Evolutionary conservation across 768 basidiomycete genomes (phyloP).

Genomic region (Suillus weaverae): DNA sequence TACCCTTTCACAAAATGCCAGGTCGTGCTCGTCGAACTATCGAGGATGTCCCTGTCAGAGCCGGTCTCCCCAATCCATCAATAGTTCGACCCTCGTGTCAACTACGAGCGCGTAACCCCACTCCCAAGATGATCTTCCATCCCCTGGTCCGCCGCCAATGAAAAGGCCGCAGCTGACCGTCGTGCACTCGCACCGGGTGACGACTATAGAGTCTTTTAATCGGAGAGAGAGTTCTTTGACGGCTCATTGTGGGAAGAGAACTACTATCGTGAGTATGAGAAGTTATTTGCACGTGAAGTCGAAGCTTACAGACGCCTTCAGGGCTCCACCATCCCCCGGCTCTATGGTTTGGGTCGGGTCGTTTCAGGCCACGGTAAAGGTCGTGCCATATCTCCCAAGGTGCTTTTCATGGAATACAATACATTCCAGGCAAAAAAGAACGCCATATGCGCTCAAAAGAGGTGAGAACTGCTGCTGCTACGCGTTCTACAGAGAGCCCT

Average conservation of each 20-base stretch:
- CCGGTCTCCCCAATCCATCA: not conserved
- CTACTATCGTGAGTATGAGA: not conserved
- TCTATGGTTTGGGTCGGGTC: constrained; percentile 3
- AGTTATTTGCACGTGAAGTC: not conserved
- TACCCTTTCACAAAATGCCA: constrained; percentile 4
- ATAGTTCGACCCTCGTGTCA: not conserved
- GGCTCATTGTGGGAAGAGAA: not conserved
- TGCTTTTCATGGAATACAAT: constrained; percentile 2
- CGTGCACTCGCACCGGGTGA: not conserved
- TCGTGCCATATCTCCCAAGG: constrained; percentile 5
- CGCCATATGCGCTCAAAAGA: constrained; percentile 76
- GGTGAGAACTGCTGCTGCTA: constrained; percentile 66
- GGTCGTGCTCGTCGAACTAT: constrained; percentile 2
- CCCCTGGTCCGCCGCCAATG: not conserved
- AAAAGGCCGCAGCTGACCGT: not conserved
- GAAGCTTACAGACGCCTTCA: not conserved
- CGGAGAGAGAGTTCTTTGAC: not conserved
- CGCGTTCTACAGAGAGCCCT: constrained; percentile 65
- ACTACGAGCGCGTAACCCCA: not conserved
- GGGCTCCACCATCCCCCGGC: not conserved
- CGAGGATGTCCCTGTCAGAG: not conserved
- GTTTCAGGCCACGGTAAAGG: not conserved
- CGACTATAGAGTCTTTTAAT: not conserved
- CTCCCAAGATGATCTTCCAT: not conserved
- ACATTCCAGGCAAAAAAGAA: constrained; percentile 47